These are phyloP conservation scores for Aspergillus hiratsukae DNA, from an alignment of 2,329 filamentous ascomycete genomes.

Conservation along the genomic window DNA sequence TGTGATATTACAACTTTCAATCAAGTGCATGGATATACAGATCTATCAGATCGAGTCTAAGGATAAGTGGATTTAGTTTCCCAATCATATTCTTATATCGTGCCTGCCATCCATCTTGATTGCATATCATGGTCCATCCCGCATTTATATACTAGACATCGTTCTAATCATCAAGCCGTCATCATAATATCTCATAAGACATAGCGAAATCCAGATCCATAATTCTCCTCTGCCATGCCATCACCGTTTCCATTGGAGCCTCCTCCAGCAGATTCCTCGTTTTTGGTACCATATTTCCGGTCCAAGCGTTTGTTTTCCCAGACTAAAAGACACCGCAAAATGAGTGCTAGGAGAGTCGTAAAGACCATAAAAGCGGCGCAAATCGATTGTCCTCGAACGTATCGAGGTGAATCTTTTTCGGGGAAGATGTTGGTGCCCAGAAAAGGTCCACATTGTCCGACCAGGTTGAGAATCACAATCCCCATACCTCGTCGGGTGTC, in stretches of 20 bases:
- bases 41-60: neutral
- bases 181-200: constrained; percentile 24
- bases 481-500: constrained; percentile 63
- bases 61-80: neutral
- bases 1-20: neutral
- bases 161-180: neutral
- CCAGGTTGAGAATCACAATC: constrained; percentile 63
- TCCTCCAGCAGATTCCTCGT: constrained; percentile 14
- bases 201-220: constrained; percentile 36
- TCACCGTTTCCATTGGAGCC: constrained; percentile 5
- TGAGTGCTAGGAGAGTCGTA: constrained; percentile 52
- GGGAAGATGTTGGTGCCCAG: constrained; percentile 63
- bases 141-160: neutral
- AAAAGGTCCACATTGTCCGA: constrained; percentile 62
- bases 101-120: neutral
- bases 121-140: neutral
- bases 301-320: constrained; percentile 60
- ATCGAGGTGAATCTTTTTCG: constrained; percentile 42
- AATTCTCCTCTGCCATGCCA: constrained; percentile 36
- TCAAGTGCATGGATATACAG: neutral
- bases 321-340: constrained; percentile 51
- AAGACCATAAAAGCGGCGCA: constrained; percentile 61
- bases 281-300: constrained; percentile 37
- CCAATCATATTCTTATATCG: neutral
- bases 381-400: constrained; percentile 54